A percentile compares a stretch with the other conserved stretches of the same genome.
These are phyloP conservation scores for Chrysanthemum seticuspe DNA, from an alignment of 129 eudicot genomes.

Conservation along the genomic window DNA sequence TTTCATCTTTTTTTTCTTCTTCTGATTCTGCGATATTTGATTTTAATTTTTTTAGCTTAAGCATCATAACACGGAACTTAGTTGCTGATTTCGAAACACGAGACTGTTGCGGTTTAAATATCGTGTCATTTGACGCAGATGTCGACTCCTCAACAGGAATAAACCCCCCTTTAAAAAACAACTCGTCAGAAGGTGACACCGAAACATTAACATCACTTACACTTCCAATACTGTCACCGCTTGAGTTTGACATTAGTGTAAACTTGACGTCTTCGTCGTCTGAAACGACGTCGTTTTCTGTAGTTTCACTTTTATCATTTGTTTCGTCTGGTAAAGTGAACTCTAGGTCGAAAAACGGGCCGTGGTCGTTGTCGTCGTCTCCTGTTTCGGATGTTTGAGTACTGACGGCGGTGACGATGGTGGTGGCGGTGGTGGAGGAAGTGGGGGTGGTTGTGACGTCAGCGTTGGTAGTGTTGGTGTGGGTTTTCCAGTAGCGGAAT, in stretches of 20 bases:
- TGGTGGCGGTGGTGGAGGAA: conserved; percentile 19
- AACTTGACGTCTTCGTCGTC: conserved; percentile 44
- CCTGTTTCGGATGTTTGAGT: conserved; percentile 37
- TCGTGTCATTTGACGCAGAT: conserved; percentile 26
- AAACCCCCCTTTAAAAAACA: conserved; percentile 63
- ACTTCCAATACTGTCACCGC: conserved; percentile 27
- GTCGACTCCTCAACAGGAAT: conserved; percentile 35
- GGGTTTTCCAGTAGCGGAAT: conserved; percentile 37
- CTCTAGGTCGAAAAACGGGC: conserved; percentile 80
- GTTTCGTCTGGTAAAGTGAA: conserved; percentile 49
- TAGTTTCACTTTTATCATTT: conserved; percentile 15
- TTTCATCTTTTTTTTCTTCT: conserved; percentile 11
- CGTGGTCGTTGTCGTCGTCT: conserved; percentile 58
- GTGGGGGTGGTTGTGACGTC: conserved; percentile 15
- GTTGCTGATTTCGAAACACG: conserved; percentile 63
- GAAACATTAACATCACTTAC: conserved; percentile 38
- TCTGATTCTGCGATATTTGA: conserved; percentile 18
- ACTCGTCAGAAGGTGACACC: conserved; percentile 56
- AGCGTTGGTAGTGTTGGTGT: not conserved
- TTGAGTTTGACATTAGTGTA: conserved; percentile 38
- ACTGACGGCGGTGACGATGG: conserved; percentile 25
- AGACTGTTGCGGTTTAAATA: conserved; percentile 35
- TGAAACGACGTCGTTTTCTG: conserved; percentile 17
- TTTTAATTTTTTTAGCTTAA: conserved; percentile 66
- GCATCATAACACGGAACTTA: conserved; percentile 63